These are phyloP conservation scores for Cladosporium sp. DNA, from an alignment of 2,329 filamentous ascomycete species.

Conservation along the genomic window DNA sequence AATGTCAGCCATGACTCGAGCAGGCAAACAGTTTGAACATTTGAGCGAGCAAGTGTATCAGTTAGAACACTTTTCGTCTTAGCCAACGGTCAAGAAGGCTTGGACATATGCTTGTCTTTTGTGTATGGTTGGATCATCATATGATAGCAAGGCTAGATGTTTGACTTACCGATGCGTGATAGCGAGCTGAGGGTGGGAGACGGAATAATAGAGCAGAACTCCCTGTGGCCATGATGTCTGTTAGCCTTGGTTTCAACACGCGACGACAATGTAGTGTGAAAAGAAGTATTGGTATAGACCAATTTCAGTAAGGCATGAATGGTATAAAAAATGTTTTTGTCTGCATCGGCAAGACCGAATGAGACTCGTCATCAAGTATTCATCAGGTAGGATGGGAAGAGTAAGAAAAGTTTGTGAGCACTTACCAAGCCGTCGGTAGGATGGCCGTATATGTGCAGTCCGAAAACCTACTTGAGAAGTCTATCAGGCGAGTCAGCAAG, in stretches of 20 bases:
- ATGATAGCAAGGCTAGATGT: slow-evolving; percentile 6
- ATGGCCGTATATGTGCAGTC: too few relatives aligned
- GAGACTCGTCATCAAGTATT: slow-evolving; percentile 36
- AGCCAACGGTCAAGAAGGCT: slow-evolving; percentile 31
- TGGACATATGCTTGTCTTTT: slow-evolving; percentile 38
- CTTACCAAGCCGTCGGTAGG: background rate
- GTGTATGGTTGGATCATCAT: slow-evolving; percentile 30
- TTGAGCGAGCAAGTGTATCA: slow-evolving; percentile 15
- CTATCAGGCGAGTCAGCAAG: background rate
- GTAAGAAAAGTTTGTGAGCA: background rate
- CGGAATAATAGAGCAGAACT: background rate
- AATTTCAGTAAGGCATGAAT: slow-evolving; percentile 31
- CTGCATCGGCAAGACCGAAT: slow-evolving; percentile 33
- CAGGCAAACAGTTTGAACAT: background rate
- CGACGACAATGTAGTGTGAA: slow-evolving; percentile 22
- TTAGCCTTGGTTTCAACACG: slow-evolving; percentile 30
- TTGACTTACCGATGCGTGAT: background rate
- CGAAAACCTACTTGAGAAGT: too few relatives aligned
- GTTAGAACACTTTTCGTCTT: slow-evolving; percentile 29
- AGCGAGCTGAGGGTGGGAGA: background rate
- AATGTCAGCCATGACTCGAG: background rate
- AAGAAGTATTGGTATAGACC: slow-evolving; percentile 6
- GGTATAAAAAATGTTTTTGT: slow-evolving; percentile 31
- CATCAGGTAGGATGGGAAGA: slow-evolving; percentile 23
- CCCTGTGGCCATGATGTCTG: slow-evolving; percentile 31